Conservation (phyloP, 208 protist species). For the Crithidia thermophila region DNA sequence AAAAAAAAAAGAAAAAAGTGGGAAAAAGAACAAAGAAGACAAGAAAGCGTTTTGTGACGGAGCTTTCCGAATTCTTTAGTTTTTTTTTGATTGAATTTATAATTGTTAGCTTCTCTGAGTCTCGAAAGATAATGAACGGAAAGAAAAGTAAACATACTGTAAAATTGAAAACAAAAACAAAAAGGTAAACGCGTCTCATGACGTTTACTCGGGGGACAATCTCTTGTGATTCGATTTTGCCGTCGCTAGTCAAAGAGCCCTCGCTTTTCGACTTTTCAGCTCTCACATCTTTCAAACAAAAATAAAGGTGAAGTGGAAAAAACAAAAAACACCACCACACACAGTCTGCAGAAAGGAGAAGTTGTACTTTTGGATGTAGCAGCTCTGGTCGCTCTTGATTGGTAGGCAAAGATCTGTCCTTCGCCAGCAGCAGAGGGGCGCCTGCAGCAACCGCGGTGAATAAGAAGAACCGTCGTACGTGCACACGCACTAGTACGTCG, state of each 20-base stretch:
- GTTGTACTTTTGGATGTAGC: not conserved
- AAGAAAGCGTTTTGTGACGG: not conserved
- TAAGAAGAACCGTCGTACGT: no score
- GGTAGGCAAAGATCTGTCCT: conserved; percentile 4
- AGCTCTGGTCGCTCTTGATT: not conserved
- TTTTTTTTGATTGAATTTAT: not conserved
- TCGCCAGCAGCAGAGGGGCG: not conserved
- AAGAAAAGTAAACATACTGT: no score
- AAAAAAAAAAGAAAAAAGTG: conserved; percentile 14
- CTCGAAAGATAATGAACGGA: no score
- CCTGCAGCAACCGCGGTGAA: not conserved
- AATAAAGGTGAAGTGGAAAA: not conserved
- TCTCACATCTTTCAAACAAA: not conserved
- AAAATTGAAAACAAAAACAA: no score
- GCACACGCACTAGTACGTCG: conserved; percentile 20
- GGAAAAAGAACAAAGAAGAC: conserved; percentile 9
- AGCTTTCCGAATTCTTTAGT: not conserved
- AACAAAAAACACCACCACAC: not conserved
- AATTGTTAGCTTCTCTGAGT: not conserved
- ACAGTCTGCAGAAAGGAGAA: not conserved
- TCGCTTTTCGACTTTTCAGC: no score
- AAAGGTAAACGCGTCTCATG: not conserved
- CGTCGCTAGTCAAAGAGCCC: no score
- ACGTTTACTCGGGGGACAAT: no score
- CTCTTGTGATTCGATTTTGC: no score